Conservation (phyloP, 2,329 filamentous ascomycete species). For the Clarireedia paspali region DNA sequence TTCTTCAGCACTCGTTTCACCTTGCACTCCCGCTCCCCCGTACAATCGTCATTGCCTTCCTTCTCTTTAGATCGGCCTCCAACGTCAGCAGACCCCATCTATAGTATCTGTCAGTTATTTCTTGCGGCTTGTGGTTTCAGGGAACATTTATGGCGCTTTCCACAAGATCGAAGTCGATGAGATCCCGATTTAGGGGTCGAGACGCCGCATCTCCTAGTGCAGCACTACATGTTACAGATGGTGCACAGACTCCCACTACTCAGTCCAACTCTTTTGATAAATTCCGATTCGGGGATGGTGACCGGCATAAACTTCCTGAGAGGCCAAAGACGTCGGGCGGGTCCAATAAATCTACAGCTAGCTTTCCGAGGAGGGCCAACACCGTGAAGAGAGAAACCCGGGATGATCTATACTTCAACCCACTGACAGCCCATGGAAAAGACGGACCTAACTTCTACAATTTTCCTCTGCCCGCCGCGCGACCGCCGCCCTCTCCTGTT, state of each 20-base stretch:
- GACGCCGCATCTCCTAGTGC: conserved; percentile 22
- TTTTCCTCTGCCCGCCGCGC: conserved; percentile 22
- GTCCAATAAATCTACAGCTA: conserved; percentile 15
- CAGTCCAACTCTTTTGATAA: conserved; percentile 13
- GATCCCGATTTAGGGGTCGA: conserved; percentile 20
- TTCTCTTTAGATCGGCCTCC: conserved; percentile 13
- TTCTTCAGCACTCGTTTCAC: conserved; percentile 14
- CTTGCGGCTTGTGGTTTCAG: not conserved
- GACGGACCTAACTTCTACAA: conserved; percentile 22
- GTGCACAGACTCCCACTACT: conserved; percentile 21
- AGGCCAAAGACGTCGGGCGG: conserved; percentile 27
- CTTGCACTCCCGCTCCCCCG: not conserved
- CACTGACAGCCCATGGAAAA: conserved; percentile 21
- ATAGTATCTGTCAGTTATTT: not conserved
- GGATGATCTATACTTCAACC: conserved; percentile 28
- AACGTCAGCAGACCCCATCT: not conserved
- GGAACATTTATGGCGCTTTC: conserved; percentile 16
- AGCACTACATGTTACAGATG: conserved; percentile 25
- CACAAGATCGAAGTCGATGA: conserved; percentile 17
- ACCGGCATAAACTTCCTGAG: conserved; percentile 18
- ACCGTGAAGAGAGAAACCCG: conserved; percentile 24
- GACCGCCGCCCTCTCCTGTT: conserved; percentile 17
- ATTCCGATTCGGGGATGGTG: conserved; percentile 16
- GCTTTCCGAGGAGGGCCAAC: conserved; percentile 12
- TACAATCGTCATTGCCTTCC: not conserved